phyloP scores from a whole-genome alignment of 371 early-diverging fungal species.

The Mortierella sp. region DNA sequence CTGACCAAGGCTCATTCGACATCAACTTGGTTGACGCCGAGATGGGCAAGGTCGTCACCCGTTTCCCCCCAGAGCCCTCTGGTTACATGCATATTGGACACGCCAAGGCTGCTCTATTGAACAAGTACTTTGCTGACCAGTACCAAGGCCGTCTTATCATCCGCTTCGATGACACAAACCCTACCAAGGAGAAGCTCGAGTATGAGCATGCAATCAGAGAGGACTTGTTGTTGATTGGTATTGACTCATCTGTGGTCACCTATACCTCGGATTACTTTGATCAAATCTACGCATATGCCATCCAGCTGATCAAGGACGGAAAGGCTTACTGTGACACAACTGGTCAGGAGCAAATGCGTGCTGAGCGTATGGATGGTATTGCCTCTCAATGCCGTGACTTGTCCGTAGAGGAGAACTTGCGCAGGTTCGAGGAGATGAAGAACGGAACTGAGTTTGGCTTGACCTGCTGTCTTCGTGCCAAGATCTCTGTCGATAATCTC shows the following conservation, averaged over 20 bases:
- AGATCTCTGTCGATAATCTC: slow-evolving; percentile 93
- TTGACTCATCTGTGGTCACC: slow-evolving; percentile 84
- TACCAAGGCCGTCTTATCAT: slow-evolving; percentile 96
- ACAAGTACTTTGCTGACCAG: slow-evolving; percentile 95
- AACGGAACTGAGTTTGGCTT: slow-evolving; percentile 87
- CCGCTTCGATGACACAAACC: slow-evolving; percentile 99
- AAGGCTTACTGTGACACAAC: slow-evolving; percentile 99
- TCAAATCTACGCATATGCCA: slow-evolving; percentile 86
- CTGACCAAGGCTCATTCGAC: slow-evolving; percentile 96
- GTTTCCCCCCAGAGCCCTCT: slow-evolving; percentile 99
- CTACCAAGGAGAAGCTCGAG: slow-evolving; percentile 96
- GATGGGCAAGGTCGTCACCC: slow-evolving; percentile 92
- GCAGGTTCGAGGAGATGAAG: slow-evolving; percentile 96
- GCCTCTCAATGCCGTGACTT: slow-evolving; percentile 91
- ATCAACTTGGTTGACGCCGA: slow-evolving; percentile 88
- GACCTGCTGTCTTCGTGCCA: slow-evolving; percentile 97
- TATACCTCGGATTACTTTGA: slow-evolving; percentile 99
- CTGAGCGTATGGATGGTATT: slow-evolving; percentile 92
- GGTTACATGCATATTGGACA: slow-evolving; percentile 99
- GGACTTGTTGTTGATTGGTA: slow-evolving; percentile 91
- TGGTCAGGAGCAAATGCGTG: slow-evolving; percentile 88
- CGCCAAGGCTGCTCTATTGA: slow-evolving; percentile 99
- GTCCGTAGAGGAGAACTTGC: slow-evolving; percentile 92
- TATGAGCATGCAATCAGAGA: slow-evolving; percentile 96
- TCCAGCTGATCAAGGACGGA: slow-evolving; percentile 92